Evolutionary conservation across 257 asterid genomes (phyloP), one percentile per base, ranked within the genome.

Genomic region (Solanum tarapatanum): DNA sequence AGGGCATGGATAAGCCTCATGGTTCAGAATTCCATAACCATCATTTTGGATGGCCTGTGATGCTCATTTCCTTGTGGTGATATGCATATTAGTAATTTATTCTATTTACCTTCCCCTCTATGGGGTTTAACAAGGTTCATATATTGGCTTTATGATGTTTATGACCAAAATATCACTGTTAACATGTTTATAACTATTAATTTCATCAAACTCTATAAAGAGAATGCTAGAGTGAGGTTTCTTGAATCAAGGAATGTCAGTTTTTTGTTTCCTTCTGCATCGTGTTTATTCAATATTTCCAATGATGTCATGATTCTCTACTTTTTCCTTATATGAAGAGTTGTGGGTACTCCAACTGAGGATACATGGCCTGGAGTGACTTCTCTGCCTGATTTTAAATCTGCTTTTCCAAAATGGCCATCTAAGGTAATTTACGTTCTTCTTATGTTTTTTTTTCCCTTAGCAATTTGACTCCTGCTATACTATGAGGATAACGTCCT

Each of bases 331-430:
- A 60, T 76, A 82, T 89, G 88, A 90, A 96, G 99, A 88, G 84
- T 93, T 84, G 88, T 94, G 97, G 99, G 99, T 66, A 97, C 99
- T 89, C 99, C 99, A 19, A 94, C 92, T 85, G 99, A 97, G 91
- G 97, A 92, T 84, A 92, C 92, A 51, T 97, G 98, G 99, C 98
- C 98, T 43, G 98, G 99, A 86, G 98, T 97, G 90, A 94, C 98
- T 66, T 94, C 99, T 88, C 93, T 95, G 82, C 99, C 98, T 85
- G 99, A 95, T 89, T 97, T 90, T 82, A 95, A 94, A 93, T 90
- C 97, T 86, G 85, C 98, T 84, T 97, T 95, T 90, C 98, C 98
- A 5, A 95, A 91, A 87, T 94, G 98, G 97, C 95, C 95, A 37
- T 16, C 95, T 43, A 93, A 94, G 99, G 99, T 96, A 83, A 90